phyloP scores from a whole-genome alignment of 2,329 filamentous ascomycete species.

The Claviceps sp. region DNA sequence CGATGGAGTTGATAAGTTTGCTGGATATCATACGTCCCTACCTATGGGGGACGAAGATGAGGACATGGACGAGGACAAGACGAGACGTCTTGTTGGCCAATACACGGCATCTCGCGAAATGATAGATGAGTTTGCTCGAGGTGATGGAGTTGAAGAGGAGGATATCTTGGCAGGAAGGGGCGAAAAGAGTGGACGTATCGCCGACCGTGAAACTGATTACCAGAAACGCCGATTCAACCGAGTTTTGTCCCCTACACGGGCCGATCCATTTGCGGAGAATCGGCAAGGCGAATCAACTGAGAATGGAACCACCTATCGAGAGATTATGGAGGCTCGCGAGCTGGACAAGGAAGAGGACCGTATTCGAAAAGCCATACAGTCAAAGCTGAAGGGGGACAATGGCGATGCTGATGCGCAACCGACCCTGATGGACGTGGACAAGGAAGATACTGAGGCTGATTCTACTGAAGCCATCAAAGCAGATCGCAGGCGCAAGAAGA shows the following conservation, averaged over 20 bases:
- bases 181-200: slow-evolving; percentile 82
- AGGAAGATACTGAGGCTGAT: slow-evolving; percentile 60
- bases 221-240: slow-evolving; percentile 92
- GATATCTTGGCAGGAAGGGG: slow-evolving; percentile 70
- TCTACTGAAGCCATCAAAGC: slow-evolving; percentile 49
- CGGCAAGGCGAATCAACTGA: slow-evolving; percentile 51
- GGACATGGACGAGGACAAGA: slow-evolving; percentile 62
- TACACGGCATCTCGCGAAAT: slow-evolving; percentile 88
- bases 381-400: slow-evolving; percentile 50
- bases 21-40: slow-evolving; percentile 84
- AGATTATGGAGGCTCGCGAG: slow-evolving; percentile 82
- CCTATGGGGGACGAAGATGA: slow-evolving; percentile 66
- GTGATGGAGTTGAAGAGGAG: slow-evolving; percentile 77
- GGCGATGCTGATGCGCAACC: slow-evolving; percentile 54
- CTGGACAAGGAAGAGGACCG: slow-evolving; percentile 88
- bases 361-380: slow-evolving; percentile 65
- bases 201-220: slow-evolving; percentile 91
- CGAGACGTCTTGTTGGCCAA: slow-evolving; percentile 75
- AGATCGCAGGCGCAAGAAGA: slow-evolving; percentile 76
- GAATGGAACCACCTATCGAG: slow-evolving; percentile 71
- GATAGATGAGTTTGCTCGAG: slow-evolving; percentile 86
- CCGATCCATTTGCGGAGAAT: slow-evolving; percentile 72
- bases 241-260: slow-evolving; percentile 70
- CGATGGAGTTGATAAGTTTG: slow-evolving; percentile 65
- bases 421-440: slow-evolving; percentile 59